These are phyloP conservation scores for Cornus kousa DNA, from an alignment of 148 eudicot species.

Conservation along the genomic window DNA sequence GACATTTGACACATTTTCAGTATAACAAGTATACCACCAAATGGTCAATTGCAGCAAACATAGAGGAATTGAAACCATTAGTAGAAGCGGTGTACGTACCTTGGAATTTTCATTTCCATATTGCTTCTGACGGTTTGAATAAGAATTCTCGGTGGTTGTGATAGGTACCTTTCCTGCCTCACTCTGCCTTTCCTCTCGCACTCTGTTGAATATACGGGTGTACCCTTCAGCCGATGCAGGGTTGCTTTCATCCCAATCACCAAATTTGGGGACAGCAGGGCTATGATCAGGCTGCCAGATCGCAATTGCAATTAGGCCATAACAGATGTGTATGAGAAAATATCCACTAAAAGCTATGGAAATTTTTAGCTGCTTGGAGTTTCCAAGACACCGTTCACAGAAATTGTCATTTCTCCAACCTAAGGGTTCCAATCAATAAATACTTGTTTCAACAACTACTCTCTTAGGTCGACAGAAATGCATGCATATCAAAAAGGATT, in stretches of 20 bases:
- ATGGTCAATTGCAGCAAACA: neutral
- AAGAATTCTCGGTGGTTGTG: constrained; percentile 33
- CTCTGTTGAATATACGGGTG: constrained; percentile 48
- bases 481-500: neutral
- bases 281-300: constrained; percentile 58
- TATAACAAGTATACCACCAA: no score
- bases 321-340: neutral
- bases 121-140: constrained; percentile 43
- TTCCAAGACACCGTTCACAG: neutral
- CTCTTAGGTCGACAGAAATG: neutral
- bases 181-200: constrained; percentile 62
- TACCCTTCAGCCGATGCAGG: constrained; percentile 68
- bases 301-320: neutral
- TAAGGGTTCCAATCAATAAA: neutral
- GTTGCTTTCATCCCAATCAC: constrained; percentile 72
- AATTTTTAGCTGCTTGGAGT: constrained; percentile 1
- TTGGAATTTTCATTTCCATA: constrained; percentile 34
- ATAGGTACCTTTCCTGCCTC: constrained; percentile 47
- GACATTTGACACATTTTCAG: neutral
- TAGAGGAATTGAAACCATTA: neutral
- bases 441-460: neutral
- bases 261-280: constrained; percentile 57
- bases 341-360: neutral
- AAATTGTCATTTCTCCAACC: neutral
- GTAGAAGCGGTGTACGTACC: constrained; percentile 29